These are phyloP conservation scores for Heliamphora pulchella DNA, from an alignment of 179 eudicot species.

Conservation along the genomic window DNA sequence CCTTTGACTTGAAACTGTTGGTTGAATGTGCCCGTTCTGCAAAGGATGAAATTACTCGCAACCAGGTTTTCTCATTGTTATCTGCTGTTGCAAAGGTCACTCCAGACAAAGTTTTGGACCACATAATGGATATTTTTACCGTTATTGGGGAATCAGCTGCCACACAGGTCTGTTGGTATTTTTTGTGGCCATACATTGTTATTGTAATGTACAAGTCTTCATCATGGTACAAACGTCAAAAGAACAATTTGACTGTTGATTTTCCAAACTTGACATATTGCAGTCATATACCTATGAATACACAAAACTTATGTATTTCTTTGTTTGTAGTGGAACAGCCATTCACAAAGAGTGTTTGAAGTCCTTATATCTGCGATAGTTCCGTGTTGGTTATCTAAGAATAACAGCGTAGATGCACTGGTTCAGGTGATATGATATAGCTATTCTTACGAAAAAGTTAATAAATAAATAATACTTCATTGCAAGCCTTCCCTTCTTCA, in stretches of 20 bases:
- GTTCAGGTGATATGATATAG: constrained; percentile 47
- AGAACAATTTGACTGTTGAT: background rate
- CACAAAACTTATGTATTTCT: constrained; percentile 3
- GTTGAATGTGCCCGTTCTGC: constrained; percentile 67
- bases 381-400: constrained; percentile 75
- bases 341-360: constrained; percentile 74
- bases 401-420: constrained; percentile 38
- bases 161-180: constrained; percentile 40
- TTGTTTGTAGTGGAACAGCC: constrained; percentile 49
- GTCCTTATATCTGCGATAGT: constrained; percentile 63
- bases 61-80: constrained; percentile 66
- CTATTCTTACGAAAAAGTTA: background rate
- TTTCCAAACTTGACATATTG: constrained; percentile 5
- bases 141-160: constrained; percentile 63
- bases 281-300: background rate
- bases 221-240: background rate
- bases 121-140: constrained; percentile 53
- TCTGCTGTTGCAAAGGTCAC: constrained; percentile 58
- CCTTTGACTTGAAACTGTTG: constrained; percentile 52
- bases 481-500: background rate
- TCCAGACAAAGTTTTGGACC: constrained; percentile 54
- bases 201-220: background rate
- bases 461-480: background rate
- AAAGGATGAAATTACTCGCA: constrained; percentile 56
- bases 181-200: background rate